A percentile compares a stretch with the other conserved stretches of the same genome.
These are phyloP conservation scores for Pichia kudriavzevii DNA, from an alignment of 1,139 yeast species.

Conservation along the genomic window DNA sequence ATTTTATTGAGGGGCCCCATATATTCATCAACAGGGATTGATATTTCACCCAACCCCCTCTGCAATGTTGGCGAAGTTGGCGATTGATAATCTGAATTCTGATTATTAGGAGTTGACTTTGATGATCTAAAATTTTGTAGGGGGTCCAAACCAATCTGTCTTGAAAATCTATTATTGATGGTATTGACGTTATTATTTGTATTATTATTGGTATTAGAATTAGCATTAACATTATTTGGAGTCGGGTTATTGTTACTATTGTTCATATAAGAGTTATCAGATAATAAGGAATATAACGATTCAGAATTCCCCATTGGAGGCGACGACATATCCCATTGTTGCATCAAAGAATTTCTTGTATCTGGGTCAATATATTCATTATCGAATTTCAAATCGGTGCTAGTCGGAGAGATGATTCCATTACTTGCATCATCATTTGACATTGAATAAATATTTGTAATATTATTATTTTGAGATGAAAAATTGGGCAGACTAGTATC, in stretches of 20 bases:
- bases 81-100: not conserved
- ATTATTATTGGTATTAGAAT: not conserved
- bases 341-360: conserved; percentile 13
- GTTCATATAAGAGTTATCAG: conserved; percentile 10
- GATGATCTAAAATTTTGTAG: conserved; percentile 24
- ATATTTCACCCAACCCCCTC: conserved; percentile 37
- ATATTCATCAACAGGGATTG: conserved; percentile 39
- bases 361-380: too few species aligned
- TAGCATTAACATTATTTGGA: not conserved
- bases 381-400: too few species aligned
- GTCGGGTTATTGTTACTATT: not conserved
- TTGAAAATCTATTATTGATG: conserved; percentile 3
- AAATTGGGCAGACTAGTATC: conserved; percentile 1
- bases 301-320: conserved; percentile 22
- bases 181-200: not conserved
- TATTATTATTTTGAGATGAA: not conserved
- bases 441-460: not conserved
- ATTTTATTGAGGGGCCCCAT: conserved; percentile 29
- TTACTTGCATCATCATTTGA: not conserved
- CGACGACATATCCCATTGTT: conserved; percentile 25
- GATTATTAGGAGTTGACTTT: not conserved
- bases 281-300: conserved; percentile 18
- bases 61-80: conserved; percentile 7
- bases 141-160: conserved; percentile 28
- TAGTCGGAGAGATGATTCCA: conserved; percentile 2